phyloP scores from a whole-genome alignment of 1,284 basidiomycete genomes.

The Papiliotrema nemorosa region DNA sequence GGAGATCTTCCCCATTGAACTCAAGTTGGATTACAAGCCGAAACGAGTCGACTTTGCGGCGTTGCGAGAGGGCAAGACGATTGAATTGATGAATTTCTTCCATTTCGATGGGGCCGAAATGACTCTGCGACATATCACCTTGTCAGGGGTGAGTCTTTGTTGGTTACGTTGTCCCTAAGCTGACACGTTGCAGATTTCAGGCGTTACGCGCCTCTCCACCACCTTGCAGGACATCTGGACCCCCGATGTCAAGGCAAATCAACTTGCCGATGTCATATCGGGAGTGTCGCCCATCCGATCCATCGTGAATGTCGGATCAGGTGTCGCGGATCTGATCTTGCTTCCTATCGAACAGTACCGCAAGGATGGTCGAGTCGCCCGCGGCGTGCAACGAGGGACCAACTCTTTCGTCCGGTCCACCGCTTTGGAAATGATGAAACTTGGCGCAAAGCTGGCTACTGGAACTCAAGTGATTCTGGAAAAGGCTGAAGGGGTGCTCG shows the following conservation, averaged over 20 bases:
- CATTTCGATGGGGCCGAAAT: slow-evolving; percentile 99
- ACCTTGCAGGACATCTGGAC: slow-evolving; percentile 97
- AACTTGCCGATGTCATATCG: slow-evolving; percentile 95
- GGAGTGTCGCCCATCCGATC: slow-evolving; percentile 93
- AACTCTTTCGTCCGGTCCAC: slow-evolving; percentile 89
- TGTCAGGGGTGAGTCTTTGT: slow-evolving; percentile 69
- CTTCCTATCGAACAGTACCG: slow-evolving; percentile 96
- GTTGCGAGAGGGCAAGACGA: slow-evolving; percentile 83
- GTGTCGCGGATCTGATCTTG: slow-evolving; percentile 90
- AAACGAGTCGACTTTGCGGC: slow-evolving; percentile 92
- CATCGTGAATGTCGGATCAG: slow-evolving; percentile 92
- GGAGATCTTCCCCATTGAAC: slow-evolving; percentile 60
- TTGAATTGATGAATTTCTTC: slow-evolving; percentile 99
- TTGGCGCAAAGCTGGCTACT: slow-evolving; percentile 91
- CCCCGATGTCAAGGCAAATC: slow-evolving; percentile 97
- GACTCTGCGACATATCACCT: slow-evolving; percentile 87
- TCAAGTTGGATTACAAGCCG: slow-evolving; percentile 98
- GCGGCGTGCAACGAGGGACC: slow-evolving; percentile 91
- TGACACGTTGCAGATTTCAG: slow-evolving; percentile 62
- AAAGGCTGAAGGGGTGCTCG: slow-evolving; percentile 87
- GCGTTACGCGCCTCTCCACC: slow-evolving; percentile 82
- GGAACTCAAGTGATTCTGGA: slow-evolving; percentile 97
- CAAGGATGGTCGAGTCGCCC: slow-evolving; percentile 89
- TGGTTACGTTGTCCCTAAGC: too few relatives aligned
- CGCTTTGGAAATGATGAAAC: slow-evolving; percentile 87